A percentile compares a stretch with the other conserved stretches of the same genome.
Evolutionary conservation across 805 yeast species (phyloP).

Genomic region (Ogataea paraovalis): DNA sequence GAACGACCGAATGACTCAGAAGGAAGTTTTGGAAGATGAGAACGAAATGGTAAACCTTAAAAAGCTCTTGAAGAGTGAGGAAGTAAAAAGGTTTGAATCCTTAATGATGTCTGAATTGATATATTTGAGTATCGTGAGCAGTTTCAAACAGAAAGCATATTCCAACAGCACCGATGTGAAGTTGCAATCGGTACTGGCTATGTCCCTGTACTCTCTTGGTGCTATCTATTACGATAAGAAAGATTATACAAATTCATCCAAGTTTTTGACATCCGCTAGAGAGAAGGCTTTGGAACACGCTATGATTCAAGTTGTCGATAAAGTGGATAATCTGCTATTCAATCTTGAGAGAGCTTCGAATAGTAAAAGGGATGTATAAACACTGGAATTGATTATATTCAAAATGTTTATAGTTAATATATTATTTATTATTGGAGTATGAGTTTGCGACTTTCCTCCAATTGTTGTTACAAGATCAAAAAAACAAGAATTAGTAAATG

Average conservation of each 20-base stretch:
- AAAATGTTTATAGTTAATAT: not conserved
- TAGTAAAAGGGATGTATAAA: not conserved
- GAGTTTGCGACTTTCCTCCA: too few relatives aligned
- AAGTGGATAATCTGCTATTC: slow-evolving; percentile 61
- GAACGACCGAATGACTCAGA: slow-evolving; percentile 1
- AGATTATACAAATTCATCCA: slow-evolving; percentile 52
- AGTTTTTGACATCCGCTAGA: slow-evolving; percentile 63
- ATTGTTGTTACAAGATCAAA: too few relatives aligned
- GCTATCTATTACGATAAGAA: slow-evolving; percentile 65
- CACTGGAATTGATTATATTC: too few relatives aligned
- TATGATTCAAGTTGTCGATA: slow-evolving; percentile 55
- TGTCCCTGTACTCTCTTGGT: slow-evolving; percentile 83
- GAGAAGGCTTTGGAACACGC: slow-evolving; percentile 65
- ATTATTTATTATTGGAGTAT: too few relatives aligned
- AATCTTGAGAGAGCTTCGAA: slow-evolving; percentile 18
- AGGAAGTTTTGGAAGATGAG: slow-evolving; percentile 3
- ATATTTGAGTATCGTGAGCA: slow-evolving; percentile 16
- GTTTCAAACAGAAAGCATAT: slow-evolving; percentile 3
- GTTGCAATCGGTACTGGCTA: slow-evolving; percentile 40
- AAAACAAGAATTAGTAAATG: too few relatives aligned
- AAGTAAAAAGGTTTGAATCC: slow-evolving; percentile 7
- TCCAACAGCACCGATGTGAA: not conserved
- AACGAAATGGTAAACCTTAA: slow-evolving; percentile 7
- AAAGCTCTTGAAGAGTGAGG: slow-evolving; percentile 9
- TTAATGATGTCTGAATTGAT: slow-evolving; percentile 18